These are phyloP conservation scores for Vigna nakashimae DNA, from an alignment of 306 rosid genomes.

Conservation along the genomic window DNA sequence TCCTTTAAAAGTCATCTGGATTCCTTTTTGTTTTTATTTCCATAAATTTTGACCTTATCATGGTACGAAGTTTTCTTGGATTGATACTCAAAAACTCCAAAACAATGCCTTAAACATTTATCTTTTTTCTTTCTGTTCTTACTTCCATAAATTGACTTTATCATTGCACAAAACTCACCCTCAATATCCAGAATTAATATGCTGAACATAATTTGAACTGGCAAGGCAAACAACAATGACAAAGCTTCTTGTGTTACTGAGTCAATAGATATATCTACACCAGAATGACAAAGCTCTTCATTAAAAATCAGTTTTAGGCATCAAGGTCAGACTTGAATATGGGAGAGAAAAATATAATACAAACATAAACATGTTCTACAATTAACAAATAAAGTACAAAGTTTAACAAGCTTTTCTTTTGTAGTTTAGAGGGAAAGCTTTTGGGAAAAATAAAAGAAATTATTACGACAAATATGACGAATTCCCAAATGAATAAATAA, in stretches of 20 bases:
- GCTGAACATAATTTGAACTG: too few relatives aligned
- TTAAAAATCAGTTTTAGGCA: not conserved
- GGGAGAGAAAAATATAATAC: not conserved
- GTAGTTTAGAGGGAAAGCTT: not conserved
- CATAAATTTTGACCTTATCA: too few relatives aligned
- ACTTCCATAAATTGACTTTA: too few relatives aligned
- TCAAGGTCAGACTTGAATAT: not conserved
- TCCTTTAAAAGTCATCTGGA: too few relatives aligned
- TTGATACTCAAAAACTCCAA: too few relatives aligned
- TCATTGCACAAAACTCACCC: too few relatives aligned
- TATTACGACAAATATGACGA: not conserved
- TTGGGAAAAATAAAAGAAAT: not conserved
- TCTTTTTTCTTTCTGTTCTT: too few relatives aligned
- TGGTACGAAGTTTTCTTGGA: too few relatives aligned
- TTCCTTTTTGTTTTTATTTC: too few relatives aligned
- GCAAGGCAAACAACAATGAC: too few relatives aligned
- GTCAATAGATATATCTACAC: not conserved
- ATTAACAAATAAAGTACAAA: not conserved
- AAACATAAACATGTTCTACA: not conserved
- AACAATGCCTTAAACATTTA: too few relatives aligned
- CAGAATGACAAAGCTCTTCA: not conserved
- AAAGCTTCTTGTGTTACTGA: not conserved
- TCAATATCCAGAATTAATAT: too few relatives aligned
- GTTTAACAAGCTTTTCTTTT: not conserved
- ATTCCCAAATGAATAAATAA: not conserved